These are phyloP conservation scores for Eleusine indica DNA, from an alignment of 176 grass and related monocot species.

Conservation along the genomic window DNA sequence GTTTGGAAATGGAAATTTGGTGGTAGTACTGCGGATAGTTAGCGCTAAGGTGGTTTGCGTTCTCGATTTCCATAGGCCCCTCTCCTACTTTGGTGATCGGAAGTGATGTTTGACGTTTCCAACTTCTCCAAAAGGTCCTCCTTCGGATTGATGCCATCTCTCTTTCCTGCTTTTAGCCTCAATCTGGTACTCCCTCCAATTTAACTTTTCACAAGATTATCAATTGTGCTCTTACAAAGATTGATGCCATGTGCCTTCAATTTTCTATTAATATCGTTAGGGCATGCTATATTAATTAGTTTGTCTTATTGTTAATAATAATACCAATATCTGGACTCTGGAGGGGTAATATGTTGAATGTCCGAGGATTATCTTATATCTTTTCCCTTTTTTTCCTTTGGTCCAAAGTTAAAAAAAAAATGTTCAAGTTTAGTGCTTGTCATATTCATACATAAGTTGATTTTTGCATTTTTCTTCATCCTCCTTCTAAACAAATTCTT, in stretches of 20 bases:
- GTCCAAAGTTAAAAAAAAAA: neutral
- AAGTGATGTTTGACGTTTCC: too few species aligned
- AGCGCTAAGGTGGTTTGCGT: neutral
- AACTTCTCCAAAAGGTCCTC: neutral
- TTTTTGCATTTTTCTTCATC: neutral
- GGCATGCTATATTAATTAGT: too few species aligned
- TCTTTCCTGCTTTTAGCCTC: neutral
- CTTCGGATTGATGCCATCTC: neutral
- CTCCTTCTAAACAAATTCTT: neutral
- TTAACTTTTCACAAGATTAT: too few species aligned
- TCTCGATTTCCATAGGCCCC: neutral
- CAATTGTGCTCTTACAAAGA: too few species aligned
- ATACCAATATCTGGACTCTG: too few species aligned
- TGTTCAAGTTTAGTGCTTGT: neutral
- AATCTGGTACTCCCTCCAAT: too few species aligned
- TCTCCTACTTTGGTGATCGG: too few species aligned
- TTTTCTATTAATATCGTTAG: too few species aligned
- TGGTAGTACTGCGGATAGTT: neutral
- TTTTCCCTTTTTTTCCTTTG: neutral
- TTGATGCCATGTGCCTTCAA: too few species aligned
- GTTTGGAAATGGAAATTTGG: conserved; percentile 2
- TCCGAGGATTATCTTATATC: neutral
- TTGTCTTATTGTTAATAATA: too few species aligned
- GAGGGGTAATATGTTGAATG: neutral
- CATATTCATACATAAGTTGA: neutral